phyloP scores from a whole-genome alignment of 495 filamentous ascomycete species.

The Aspergillus ellipticus region DNA sequence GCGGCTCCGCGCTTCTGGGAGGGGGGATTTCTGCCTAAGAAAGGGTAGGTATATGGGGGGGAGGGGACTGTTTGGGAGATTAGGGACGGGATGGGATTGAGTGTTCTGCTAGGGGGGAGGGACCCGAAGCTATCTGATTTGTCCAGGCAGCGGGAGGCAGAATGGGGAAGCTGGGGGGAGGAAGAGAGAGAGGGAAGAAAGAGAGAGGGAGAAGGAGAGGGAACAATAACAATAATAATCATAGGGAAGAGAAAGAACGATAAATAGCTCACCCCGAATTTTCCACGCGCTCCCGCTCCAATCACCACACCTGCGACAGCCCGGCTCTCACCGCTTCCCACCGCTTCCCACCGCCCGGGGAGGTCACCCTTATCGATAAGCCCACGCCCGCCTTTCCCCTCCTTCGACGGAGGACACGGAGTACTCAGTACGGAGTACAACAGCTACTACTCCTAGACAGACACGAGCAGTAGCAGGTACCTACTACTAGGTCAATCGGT shows the following conservation, averaged over 20 bases:
- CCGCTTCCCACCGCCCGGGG: no score
- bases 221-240: not conserved
- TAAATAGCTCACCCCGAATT: slow-evolving; percentile 10
- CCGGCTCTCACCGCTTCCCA: slow-evolving; percentile 17
- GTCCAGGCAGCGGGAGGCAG: no score
- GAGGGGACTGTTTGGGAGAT: not conserved
- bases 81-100: not conserved
- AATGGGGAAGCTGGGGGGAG: not conserved
- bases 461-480: no score
- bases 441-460: no score
- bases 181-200: not conserved
- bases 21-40: not conserved
- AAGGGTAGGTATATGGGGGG: not conserved
- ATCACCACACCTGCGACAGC: slow-evolving; percentile 23
- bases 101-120: not conserved
- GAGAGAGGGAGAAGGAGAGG: not conserved
- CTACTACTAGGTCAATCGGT: no score
- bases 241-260: not conserved
- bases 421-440: no score
- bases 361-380: slow-evolving; percentile 21
- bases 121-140: not conserved
- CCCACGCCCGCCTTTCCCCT: not conserved
- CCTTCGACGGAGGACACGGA: no score
- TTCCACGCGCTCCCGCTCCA: slow-evolving; percentile 24
- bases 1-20: not conserved